These are phyloP conservation scores for rapeseed (Brassica napus) DNA, from an alignment of 345 rosid genomes.

Conservation along the genomic window DNA sequence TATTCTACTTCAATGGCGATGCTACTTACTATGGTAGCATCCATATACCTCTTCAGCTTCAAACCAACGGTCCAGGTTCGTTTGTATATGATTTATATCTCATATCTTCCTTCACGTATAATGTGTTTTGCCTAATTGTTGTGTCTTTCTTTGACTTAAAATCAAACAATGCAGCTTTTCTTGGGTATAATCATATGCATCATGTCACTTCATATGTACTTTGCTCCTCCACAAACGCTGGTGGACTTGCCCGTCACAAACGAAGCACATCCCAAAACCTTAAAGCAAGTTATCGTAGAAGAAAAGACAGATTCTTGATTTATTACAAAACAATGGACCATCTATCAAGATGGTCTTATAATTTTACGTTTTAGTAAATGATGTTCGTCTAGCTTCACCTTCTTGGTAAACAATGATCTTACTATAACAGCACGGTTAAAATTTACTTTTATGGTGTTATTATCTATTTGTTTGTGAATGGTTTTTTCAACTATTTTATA, in stretches of 20 bases:
- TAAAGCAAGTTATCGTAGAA: conserved; percentile 58
- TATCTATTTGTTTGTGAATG: no score
- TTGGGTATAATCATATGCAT: conserved; percentile 88
- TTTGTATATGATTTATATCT: not conserved
- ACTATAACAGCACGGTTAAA: no score
- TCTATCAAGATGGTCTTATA: not conserved
- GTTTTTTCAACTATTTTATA: no score
- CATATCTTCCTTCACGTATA: conserved; percentile 7
- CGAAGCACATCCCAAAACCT: conserved; percentile 56
- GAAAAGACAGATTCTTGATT: conserved; percentile 59
- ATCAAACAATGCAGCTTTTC: conserved; percentile 66
- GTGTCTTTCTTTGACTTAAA: not conserved
- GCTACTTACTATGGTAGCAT: conserved; percentile 78
- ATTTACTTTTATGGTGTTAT: no score
- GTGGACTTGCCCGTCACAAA: conserved; percentile 55
- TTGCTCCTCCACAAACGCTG: conserved; percentile 74
- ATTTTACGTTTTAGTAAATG: not conserved
- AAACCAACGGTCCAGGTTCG: conserved; percentile 76
- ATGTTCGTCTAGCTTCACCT: not conserved
- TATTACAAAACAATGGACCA: not conserved
- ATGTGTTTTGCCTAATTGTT: conserved; percentile 12
- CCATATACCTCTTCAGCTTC: conserved; percentile 66
- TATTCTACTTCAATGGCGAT: conserved; percentile 91
- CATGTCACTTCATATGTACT: conserved; percentile 96
- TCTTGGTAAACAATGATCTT: conserved; percentile 6